Evolutionary conservation across 768 basidiomycete genomes (phyloP), one percentile per base, ranked within the genome.

Genomic region (Cystofilobasidium ferigula): DNA sequence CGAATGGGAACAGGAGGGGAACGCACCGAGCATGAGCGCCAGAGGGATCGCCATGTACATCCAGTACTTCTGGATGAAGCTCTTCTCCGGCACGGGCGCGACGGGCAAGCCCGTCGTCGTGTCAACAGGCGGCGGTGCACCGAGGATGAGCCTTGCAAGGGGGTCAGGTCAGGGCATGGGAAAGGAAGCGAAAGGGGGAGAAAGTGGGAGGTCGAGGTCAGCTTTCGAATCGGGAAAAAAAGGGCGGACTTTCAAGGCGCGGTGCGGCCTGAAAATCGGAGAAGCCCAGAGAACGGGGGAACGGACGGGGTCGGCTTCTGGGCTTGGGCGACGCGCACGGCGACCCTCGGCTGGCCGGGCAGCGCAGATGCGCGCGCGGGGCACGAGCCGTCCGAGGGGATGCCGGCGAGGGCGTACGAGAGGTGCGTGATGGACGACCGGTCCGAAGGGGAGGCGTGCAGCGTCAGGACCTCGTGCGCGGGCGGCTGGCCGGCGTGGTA

Each of bases 11-110:
- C 22, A 10, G 26, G 34, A 24, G 24, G 12, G 35, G 35, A 24
- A 60, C 51, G 51, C 22, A 58, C 57, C 22, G 14, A 58, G 28
- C 36, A 58, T 36, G 5, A 58, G 8, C 7, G 22, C 57, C 22
- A 58, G 7, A 4, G 57, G 57, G 26, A 58, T 58, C 10, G 57
- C 57, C 26, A 32, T 12, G 35, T 58, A 58, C 57, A 58, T 40
- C 57, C 57, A 58, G 28, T 58, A 58, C 57, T 58, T 58, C 57
- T 58, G 57, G n/a, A 58, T 43, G 36, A 58, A 38, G 3, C 3
- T 18, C 57, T 58, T 58, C 20, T 58, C 57, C 12, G 57, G 57
- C 3, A 36, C 32, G 14, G 57, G 57, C 24, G 2, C 57, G 34
- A 30, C 57, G 13, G 57, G 57, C 34, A 34, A 18, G 57, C 57